Conservation (phyloP, 1,139 yeast species). For the Pichia sp. region DNA sequence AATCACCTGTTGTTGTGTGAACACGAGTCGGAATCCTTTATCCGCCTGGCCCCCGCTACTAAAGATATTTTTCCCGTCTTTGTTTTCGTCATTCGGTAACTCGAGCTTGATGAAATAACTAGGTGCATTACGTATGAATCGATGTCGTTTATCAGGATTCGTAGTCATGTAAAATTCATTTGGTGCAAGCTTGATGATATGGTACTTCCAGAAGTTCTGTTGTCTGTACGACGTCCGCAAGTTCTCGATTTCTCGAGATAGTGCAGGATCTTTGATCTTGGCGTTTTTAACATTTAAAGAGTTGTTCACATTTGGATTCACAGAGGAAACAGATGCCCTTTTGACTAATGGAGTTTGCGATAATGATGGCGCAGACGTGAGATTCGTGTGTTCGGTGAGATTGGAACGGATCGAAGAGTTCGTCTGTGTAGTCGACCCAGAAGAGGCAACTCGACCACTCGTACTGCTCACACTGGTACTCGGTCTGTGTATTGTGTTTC, state of each 20-base stretch:
- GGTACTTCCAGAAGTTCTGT: constrained; percentile 57
- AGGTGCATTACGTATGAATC: constrained; percentile 56
- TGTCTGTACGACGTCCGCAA: constrained; percentile 13
- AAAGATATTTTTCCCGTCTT: background rate
- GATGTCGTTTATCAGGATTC: constrained; percentile 55
- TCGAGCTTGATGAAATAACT: constrained; percentile 50
- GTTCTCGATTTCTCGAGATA: constrained; percentile 12
- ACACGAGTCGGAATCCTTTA: constrained; percentile 34
- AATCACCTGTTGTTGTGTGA: constrained; percentile 35
- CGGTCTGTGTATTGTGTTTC: too few relatives aligned
- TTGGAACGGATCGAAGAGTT: background rate
- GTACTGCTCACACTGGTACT: too few relatives aligned
- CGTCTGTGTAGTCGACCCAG: background rate
- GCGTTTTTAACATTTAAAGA: background rate
- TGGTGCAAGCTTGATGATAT: constrained; percentile 48
- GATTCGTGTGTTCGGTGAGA: constrained; percentile 1
- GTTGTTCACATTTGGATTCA: background rate
- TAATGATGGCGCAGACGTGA: constrained; percentile 4
- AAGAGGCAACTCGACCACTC: background rate
- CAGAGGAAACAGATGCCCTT: background rate
- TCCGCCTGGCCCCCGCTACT: constrained; percentile 28
- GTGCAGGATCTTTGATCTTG: background rate
- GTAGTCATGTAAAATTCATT: constrained; percentile 53
- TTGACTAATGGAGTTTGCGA: constrained; percentile 9
- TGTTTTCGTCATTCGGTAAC: constrained; percentile 24